Evolutionary conservation across 1,139 yeast species (phyloP), one percentile per base, ranked within the genome.

Genomic region (Diutina sp.): DNA sequence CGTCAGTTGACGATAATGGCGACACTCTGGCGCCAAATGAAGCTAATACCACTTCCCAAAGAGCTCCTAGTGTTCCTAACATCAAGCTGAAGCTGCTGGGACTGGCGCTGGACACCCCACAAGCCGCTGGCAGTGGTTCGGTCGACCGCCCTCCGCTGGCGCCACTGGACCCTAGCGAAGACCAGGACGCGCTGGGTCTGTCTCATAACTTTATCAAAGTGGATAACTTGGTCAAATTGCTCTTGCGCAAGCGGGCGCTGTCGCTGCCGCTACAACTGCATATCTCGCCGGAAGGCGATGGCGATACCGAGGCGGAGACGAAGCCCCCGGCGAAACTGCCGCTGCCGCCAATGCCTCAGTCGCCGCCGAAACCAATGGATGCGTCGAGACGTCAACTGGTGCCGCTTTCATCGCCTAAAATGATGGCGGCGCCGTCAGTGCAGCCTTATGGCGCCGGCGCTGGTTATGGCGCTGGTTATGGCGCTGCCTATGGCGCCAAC

Each of bases 171-270:
- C 46, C 41, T 12, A 2, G 11, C 25, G 25, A 16, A 4, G 21
- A 18, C 3, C 21, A 16, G 21, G 46, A 44, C 25, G 16, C 46
- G 9, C 11, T 16, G 12, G 12, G 25, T 1, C 41, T 29, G 51
- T n/a, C 53, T 3, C 53, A 50, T 11, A 32, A 30, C 29, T 32
- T 50, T 3, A 28, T 50, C 28, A 50, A 50, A 18, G 53, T 50
- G n/a, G 53, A 50, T 16, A n/a, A 50, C 29, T 30, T 50, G 12
- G 32, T 50, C 25, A 50, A 50, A 14, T 44, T 38, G 41, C 14
- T 50, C 29, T 16, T 50, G n/a, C 44, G 53, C 11, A 50, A 50
- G 18, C 53, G 53, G 30, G 53, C 53, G 44, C 53, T 50, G 53
- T 32, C 44, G 25, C 53, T 50, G 53, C 53, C 53, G n/a, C 41